These are phyloP conservation scores for Baudoinia panamericana DNA, from an alignment of 495 filamentous ascomycete genomes.

Conservation along the genomic window DNA sequence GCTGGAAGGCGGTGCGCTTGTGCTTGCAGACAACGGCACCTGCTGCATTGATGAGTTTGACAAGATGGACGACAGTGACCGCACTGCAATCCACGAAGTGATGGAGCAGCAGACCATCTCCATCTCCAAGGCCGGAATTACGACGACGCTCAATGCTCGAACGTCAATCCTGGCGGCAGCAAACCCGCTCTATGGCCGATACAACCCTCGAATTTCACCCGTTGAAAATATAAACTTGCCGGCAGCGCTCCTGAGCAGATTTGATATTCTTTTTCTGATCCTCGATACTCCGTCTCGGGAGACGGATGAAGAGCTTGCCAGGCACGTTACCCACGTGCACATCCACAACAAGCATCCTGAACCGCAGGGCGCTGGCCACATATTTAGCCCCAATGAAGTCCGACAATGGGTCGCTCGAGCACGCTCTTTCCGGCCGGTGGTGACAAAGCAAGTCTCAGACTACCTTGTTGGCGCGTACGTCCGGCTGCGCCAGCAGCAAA, in stretches of 20 bases:
- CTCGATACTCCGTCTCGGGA: constrained; percentile 85
- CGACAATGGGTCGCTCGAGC: constrained; percentile 92
- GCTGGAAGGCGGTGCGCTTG: constrained; percentile 87
- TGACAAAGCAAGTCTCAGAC: constrained; percentile 72
- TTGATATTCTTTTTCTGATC: constrained; percentile 93
- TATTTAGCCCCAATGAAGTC: constrained; percentile 83
- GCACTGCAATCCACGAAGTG: constrained; percentile 97
- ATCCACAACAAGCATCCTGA: constrained; percentile 95
- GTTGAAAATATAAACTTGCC: constrained; percentile 99
- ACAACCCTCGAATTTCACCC: constrained; percentile 90
- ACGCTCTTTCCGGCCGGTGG: constrained; percentile 70
- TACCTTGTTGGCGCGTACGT: constrained; percentile 97
- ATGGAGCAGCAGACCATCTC: constrained; percentile 99
- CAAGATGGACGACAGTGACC: constrained; percentile 96
- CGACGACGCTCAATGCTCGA: constrained; percentile 85
- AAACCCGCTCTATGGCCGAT: constrained; percentile 93
- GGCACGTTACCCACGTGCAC: constrained; percentile 92
- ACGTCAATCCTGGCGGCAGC: constrained; percentile 96
- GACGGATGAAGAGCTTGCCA: constrained; percentile 80
- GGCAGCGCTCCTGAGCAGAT: constrained; percentile 86
- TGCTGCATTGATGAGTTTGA: constrained; percentile 99
- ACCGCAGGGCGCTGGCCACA: constrained; percentile 40
- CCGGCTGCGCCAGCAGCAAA: constrained; percentile 73
- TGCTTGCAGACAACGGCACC: constrained; percentile 93
- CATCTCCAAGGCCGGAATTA: constrained; percentile 96